Base-by-base conservation (phyloP, 768 basidiomycete species). In the Rhodotorula babjevae region DNA sequence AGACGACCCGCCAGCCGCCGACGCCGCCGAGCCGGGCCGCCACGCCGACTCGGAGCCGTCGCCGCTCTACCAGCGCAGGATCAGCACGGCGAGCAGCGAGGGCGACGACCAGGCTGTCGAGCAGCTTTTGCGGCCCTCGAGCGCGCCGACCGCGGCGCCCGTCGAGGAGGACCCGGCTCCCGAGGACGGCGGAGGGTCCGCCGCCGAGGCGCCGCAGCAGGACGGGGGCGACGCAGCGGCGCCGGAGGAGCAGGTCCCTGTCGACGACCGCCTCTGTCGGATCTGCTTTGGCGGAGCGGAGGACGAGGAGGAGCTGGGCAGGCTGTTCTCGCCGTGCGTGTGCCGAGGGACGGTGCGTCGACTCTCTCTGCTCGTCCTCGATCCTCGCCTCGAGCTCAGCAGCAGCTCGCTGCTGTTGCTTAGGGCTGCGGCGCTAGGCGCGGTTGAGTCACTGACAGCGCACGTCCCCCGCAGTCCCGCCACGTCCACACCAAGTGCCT, bases 331-430 rank as follows among this genome's bases (percentile, higher is more conserved):
- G 5, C 73, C 73, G 0, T 74, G 73, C n/a, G 11, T 50, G 16
- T 74, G 73, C 49, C 44, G 59, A 0, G 73, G 73, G 1, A 70
- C 65, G 31, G 73, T 70, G n/a, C 29, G 73, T 66, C 2, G n/a
- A 16, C 14, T 59, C 47, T 16, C 40, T 44, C 52, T 33, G 6
- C 12, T 61, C 42, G 27, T 52, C 9, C 49, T 9, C 25, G 19
- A 23, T 23, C 16, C 27, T 14, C 25, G 2, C 5, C 40, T 15
- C n/a, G 59, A 49, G 31, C 25, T 21, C 40, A 1, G 27, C 33
- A 8, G 44, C 44, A 46, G 2, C 8, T 4, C 36, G 36, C 44
- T 46, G 44, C 3, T 11, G 14, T 46, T 15, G 44, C 44, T 46
- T 15, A 46, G 36, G 9, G n/a, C n/a, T n/a, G n/a, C n/a, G 4